Percentiles rank a stretch among this genome's conserved stretches.
These are phyloP conservation scores for Cercospora citrullina DNA, from an alignment of 2,329 filamentous ascomycete genomes.

Conservation along the genomic window DNA sequence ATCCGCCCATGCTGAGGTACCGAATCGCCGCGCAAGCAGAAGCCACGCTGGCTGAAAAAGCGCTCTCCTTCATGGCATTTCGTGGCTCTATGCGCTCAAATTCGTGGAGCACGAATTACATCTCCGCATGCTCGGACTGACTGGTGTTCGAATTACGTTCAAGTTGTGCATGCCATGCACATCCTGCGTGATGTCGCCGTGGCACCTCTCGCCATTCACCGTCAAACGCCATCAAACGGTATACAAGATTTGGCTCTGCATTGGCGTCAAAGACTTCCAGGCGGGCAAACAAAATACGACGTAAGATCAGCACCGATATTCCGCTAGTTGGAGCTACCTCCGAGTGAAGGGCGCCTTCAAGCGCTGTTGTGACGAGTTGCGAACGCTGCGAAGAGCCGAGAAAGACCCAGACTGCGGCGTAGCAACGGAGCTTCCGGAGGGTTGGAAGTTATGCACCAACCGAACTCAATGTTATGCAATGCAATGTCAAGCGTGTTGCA, in stretches of 20 bases:
- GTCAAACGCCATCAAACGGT: neutral
- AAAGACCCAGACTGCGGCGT: neutral
- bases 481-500: neutral
- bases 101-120: neutral
- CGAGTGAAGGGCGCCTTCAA: neutral
- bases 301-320: neutral
- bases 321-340: neutral
- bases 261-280: neutral
- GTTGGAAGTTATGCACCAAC: neutral
- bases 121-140: neutral
- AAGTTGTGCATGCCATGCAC: neutral
- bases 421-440: neutral
- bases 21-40: neutral
- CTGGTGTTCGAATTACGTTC: neutral
- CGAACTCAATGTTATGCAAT: neutral
- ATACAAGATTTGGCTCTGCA: neutral
- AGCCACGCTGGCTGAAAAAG: neutral
- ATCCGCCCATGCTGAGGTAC: neutral
- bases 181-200: neutral
- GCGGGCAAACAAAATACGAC: neutral
- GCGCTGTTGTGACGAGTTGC: neutral
- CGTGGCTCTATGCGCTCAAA: neutral
- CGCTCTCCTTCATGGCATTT: neutral
- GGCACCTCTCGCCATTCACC: neutral
- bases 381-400: neutral